Evolutionary conservation across 306 rosid species (phyloP), one percentile per base, ranked within the genome.

Genomic region (Oemleria cerasiformis): DNA sequence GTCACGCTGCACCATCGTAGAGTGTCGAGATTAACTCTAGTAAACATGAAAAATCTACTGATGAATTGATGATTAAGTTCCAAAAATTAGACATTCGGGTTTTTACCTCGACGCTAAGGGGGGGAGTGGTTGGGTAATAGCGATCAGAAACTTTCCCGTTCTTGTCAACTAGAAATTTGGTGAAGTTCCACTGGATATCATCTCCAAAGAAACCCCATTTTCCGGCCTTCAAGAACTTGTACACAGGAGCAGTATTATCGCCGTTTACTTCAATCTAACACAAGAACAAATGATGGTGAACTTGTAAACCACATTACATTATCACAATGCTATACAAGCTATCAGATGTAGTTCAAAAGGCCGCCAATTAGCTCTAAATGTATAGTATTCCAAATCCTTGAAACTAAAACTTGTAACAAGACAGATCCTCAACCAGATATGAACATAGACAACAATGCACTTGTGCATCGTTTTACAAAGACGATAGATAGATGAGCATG

Each of bases 201-300:
- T 93, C 98, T 62, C 84, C 86, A n/a, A 90, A 83, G 49, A 93
- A 72, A 43, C 96, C 97, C 93, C 97, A 90, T 73, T 85, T 87
- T 8, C 85, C 91, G 5, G 73, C 48, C 84, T 90, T 93, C 47
- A 93, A 70, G 78, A 90, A 90, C 83, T 87, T 88, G 76, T 88
- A 90, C 51, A 93, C 36, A 47, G 90, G 89, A 64, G 87, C 83
- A 78, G 96, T 38, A 40, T 82, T 73, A 6, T 82, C 87, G 8
- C 98, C 96, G 72, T 93, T 90, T 75, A 90, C 97, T 78, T 90
- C 97, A 84, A 88, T 80, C 96, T 92, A 87, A 36, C 56, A 57
- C 42, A 70, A 23, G 0, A 57, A 48, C 20, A 45, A 16, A 23
- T 1, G 13, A 42, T 10, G 56, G 47, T 49, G 9, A 48, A 72